phyloP scores from a whole-genome alignment of 495 filamentous ascomycete species.

The Emericellopsis terricola region DNA sequence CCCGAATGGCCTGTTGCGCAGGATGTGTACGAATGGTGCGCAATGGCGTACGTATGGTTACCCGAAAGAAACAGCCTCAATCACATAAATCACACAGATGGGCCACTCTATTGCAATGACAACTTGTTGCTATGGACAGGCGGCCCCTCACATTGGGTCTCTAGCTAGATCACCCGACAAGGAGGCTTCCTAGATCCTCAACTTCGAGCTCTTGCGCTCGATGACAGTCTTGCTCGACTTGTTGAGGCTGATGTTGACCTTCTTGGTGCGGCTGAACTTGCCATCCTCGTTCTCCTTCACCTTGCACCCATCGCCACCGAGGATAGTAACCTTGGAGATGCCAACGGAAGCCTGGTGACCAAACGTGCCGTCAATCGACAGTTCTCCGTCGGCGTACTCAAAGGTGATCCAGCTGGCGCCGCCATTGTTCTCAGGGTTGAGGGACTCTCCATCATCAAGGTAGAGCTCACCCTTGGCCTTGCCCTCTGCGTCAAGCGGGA shows the following conservation, averaged over 20 bases:
- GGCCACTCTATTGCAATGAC: too few species aligned
- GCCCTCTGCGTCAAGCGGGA: conserved; percentile 37
- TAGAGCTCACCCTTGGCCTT: conserved; percentile 29
- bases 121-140: too few species aligned
- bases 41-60: too few species aligned
- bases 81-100: too few species aligned
- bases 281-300: background rate
- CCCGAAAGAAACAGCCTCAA: too few species aligned
- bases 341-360: conserved; percentile 26
- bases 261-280: conserved; percentile 2
- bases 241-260: conserved; percentile 2
- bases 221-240: conserved; percentile 2
- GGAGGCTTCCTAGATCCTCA: too few species aligned
- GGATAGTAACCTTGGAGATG: conserved; percentile 37
- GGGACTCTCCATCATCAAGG: conserved; percentile 41
- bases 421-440: conserved; percentile 20
- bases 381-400: conserved; percentile 27
- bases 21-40: too few species aligned
- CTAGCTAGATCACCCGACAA: too few species aligned
- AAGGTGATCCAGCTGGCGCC: conserved; percentile 32
- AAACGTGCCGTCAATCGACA: conserved; percentile 35
- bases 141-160: too few species aligned
- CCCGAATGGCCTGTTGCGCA: too few species aligned
- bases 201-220: too few species aligned
- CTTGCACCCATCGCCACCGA: conserved; percentile 14